Base-by-base conservation (phyloP, 495 filamentous ascomycete genomes). In the Lepraria neglecta region DNA sequence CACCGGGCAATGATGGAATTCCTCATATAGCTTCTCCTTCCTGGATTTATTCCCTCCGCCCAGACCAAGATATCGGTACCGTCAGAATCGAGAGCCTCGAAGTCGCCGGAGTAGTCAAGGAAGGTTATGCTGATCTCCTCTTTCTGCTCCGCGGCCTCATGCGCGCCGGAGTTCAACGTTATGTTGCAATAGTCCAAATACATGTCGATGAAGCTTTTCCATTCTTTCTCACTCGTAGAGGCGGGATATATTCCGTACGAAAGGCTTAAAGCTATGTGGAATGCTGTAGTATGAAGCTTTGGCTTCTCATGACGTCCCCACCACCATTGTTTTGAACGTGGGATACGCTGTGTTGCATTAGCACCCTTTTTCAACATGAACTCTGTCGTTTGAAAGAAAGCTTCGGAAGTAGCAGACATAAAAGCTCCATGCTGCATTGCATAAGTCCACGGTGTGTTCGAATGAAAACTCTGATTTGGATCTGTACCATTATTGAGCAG, bases 401-500 rank as follows among this genome's bases (percentile, higher is more conserved):
- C n/a, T n/a, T n/a, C n/a, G n/a, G n/a, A n/a, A n/a, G n/a, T n/a
- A n/a, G n/a, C n/a, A 35, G 27, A 1, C 6, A 30, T 19, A 1
- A 40, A 43, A 5, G 28, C 6, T 19, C 15, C 31, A 15, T 0
- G 1, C 9, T 14, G 19, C 6, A 42, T 17, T 15, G 1, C 5
- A 42, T 0, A 27, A 28, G 4, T 27, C 54, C 54, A 57, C 7
- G 38, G 33, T 0, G 54, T 57, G 11, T 4, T 40, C 12, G 0
- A 27, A 7, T 14, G 15, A 30, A 24, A 57, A 15, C 3, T 21
- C 35, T 57, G 12, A 9, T 42, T 40, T 40, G 54, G 54, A 57
- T 57, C 38, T 28, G 35, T 33, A 1, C 54, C 38, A n/a, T 57
- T 44, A 14, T 43, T 7, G n/a, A 57, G 54, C 10, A 57, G 38